A percentile compares a stretch with the other conserved stretches of the same genome.
Evolutionary conservation across 345 rosid genomes (phyloP).

Genomic region (Acer campestre): DNA sequence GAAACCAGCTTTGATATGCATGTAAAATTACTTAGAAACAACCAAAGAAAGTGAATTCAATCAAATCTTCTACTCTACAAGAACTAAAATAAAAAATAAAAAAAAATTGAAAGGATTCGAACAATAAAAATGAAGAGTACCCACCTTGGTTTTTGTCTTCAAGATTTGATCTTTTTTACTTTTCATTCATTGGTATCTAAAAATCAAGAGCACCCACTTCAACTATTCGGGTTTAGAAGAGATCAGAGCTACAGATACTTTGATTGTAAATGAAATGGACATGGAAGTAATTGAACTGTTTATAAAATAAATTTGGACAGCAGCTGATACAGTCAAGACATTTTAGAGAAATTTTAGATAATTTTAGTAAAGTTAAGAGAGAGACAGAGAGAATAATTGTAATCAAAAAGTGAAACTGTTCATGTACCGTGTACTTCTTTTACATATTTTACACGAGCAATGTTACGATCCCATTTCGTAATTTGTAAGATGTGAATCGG

Average conservation of each 20-base stretch:
- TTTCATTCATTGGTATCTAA: not conserved
- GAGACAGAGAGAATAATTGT: not conserved
- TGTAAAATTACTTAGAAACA: not conserved
- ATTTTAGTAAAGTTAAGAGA: not conserved
- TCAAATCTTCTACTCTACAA: not conserved
- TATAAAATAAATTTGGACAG: not conserved
- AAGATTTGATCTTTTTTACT: not conserved
- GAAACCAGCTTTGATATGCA: not conserved
- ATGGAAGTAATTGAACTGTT: not conserved
- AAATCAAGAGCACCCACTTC: not conserved
- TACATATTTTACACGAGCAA: not conserved
- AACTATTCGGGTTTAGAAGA: not conserved
- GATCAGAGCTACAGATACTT: not conserved
- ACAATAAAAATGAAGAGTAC: not conserved
- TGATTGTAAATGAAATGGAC: not conserved
- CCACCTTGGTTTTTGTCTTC: conserved; percentile 16
- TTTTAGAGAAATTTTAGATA: not conserved
- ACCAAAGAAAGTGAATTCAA: not conserved
- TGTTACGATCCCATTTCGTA: too few species aligned
- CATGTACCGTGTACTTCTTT: not conserved
- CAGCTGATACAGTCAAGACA: not conserved
- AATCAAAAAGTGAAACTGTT: not conserved
- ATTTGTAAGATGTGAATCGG: too few species aligned
- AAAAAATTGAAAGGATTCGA: not conserved
- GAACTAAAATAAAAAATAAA: not conserved